These are phyloP conservation scores for Colletotrichum abscissum DNA, from an alignment of 2,329 filamentous ascomycete genomes.

Conservation along the genomic window DNA sequence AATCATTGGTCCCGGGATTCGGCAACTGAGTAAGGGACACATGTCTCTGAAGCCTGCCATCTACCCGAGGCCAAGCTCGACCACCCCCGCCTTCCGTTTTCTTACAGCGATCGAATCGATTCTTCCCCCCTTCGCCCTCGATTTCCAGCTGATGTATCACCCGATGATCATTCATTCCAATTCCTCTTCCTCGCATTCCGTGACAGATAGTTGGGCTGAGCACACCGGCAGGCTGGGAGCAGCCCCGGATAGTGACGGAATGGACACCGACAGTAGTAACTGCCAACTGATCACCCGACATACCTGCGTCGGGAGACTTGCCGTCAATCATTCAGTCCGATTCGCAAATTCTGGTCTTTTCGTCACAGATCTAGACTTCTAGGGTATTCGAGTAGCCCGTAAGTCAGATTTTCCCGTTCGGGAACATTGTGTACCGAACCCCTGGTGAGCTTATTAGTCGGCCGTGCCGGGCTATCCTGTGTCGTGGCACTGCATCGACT, in stretches of 20 bases:
- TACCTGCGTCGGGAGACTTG: neutral
- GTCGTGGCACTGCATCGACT: neutral
- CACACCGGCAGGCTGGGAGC: neutral
- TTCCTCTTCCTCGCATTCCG: neutral
- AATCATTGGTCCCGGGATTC: neutral
- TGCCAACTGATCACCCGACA: neutral
- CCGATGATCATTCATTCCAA: neutral
- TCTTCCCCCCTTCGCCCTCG: too few relatives aligned
- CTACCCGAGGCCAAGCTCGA: neutral
- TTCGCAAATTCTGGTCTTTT: neutral
- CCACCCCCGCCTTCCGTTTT: neutral
- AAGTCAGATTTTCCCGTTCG: neutral
- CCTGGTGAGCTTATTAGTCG: neutral
- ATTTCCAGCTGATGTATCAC: neutral
- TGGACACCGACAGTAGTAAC: neutral
- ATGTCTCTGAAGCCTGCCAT: neutral
- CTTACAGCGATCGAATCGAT: neutral
- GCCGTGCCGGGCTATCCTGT: neutral
- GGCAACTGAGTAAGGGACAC: neutral
- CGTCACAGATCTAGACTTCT: constrained; percentile 1
- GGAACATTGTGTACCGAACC: neutral
- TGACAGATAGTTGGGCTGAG: neutral
- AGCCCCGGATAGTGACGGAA: neutral
- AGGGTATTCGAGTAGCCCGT: neutral
- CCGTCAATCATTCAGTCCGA: neutral